Evolutionary conservation across 805 yeast species (phyloP), one percentile per base, ranked within the genome.

Genomic region (Candida nanaspora): DNA sequence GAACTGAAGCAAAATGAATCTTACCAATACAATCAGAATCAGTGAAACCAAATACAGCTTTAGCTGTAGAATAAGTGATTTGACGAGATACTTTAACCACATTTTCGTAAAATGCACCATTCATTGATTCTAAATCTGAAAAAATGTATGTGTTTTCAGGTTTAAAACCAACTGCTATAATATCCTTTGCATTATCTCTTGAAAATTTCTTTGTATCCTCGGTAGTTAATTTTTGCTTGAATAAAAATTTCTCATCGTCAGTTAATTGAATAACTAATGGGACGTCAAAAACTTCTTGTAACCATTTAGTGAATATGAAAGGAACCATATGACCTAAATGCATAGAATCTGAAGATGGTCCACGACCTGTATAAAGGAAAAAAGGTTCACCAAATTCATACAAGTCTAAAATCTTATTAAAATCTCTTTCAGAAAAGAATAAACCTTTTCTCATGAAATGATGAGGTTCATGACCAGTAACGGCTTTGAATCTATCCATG

Each of bases 251-350:
- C 64, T 93, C 98, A 62, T 93, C 98, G 61, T 93, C 98, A 3
- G 97, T 89, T 65, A 87, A 67, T 64, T 93, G 97, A 51, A 93
- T 80, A 30, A 93, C 94, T 47, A 93, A 72, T 18, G 98, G 98
- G 44, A 78, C 96, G 59, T 93, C 98, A 61, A 93, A 93, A 2
- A 91, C 98, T 35, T 91, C 97, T 64, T 93, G 98, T 54, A 93
- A 73, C 98, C 98, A 93, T 64, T 89, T 88, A 42, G 98, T 93
- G 70, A 93, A 93, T 26, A 84, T 63, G 59, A 93, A 93, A 15
- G 98, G 98, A 45, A 89, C 76, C 88, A 91, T 81, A 63, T 93
- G 98, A 40, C 98, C 98, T 67, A 93, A 71, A 61, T 93, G 98
- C 86, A 93, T 82, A 18, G 93, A 82, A 52, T 83, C 96, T 33